phyloP scores from a whole-genome alignment of 352 stramenopile species.

The Phytopythium delawarense region DNA sequence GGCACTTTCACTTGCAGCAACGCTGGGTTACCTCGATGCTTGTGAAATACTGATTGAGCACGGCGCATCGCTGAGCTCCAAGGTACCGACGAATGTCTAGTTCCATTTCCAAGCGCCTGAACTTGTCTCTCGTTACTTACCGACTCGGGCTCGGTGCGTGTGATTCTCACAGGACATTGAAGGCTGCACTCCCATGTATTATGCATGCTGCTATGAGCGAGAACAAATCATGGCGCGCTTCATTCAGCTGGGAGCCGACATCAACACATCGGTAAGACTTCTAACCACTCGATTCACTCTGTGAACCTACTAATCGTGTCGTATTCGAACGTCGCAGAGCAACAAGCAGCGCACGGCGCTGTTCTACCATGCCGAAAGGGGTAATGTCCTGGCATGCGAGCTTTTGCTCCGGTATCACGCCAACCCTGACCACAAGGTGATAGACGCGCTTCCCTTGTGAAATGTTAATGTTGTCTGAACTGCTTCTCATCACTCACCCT shows the following conservation, averaged over 20 bases:
- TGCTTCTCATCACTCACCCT: background rate
- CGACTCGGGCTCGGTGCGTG: background rate
- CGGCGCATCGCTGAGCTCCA: conserved; percentile 28
- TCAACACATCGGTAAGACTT: conserved; percentile 19
- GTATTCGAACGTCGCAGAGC: conserved; percentile 18
- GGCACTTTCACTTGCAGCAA: conserved; percentile 25
- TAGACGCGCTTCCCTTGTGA: no score
- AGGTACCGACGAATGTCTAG: conserved; percentile 10
- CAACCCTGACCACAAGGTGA: conserved; percentile 37
- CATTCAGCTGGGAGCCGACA: conserved; percentile 20
- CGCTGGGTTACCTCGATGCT: conserved; percentile 19
- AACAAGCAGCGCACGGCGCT: conserved; percentile 37
- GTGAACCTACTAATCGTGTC: background rate
- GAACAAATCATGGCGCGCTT: conserved; percentile 32
- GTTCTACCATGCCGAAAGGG: conserved; percentile 42
- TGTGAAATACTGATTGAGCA: conserved; percentile 32
- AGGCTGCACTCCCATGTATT: conserved; percentile 40
- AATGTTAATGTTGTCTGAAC: background rate
- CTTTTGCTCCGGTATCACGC: conserved; percentile 32
- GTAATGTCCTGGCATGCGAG: conserved; percentile 36
- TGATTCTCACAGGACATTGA: conserved; percentile 29
- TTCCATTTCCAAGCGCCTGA: background rate
- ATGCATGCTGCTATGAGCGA: conserved; percentile 37
- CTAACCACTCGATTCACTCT: no score
- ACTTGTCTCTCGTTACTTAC: background rate